Percentiles rank a stretch among this genome's conserved stretches.
These are phyloP conservation scores for Plasmodium billcollinsi DNA, from an alignment of 169 alveolate species.

Conservation along the genomic window DNA sequence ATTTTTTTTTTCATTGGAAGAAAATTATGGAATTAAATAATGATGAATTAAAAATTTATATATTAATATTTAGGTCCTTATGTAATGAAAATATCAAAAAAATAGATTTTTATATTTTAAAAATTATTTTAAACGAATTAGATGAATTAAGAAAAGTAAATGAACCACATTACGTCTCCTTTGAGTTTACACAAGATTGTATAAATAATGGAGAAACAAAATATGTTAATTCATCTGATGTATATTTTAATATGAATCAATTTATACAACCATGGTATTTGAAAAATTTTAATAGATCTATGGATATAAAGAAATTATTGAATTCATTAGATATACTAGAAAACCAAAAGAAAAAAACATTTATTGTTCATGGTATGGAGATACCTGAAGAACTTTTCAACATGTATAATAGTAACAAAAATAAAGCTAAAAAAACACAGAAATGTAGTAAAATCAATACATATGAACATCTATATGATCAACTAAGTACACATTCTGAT, in stretches of 20 bases:
- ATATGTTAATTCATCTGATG: constrained; percentile 14
- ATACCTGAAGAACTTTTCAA: constrained; percentile 41
- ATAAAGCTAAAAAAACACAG: background rate
- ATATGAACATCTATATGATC: too few relatives aligned
- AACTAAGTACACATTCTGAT: background rate
- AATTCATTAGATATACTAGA: constrained; percentile 65
- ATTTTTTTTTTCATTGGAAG: constrained; percentile 84
- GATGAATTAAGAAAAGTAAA: constrained; percentile 72
- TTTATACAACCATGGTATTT: constrained; percentile 44
- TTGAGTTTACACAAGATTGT: constrained; percentile 35
- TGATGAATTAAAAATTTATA: constrained; percentile 67
- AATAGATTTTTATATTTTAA: constrained; percentile 37
- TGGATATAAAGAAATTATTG: constrained; percentile 63
- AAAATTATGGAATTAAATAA: constrained; percentile 76
- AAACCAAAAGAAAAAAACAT: constrained; percentile 49
- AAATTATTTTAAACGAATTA: constrained; percentile 51
- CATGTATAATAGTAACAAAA: constrained; percentile 3
- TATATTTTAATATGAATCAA: constrained; percentile 52
- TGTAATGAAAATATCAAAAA: constrained; percentile 37
- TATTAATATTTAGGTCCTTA: constrained; percentile 47
- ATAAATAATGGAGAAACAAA: constrained; percentile 13
- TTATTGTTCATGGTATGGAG: constrained; percentile 59
- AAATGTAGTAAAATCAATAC: background rate
- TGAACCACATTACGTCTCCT: constrained; percentile 44
- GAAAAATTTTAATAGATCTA: constrained; percentile 39